Percentiles rank a stretch among this genome's conserved stretches.
Evolutionary conservation across 768 basidiomycete genomes (phyloP).

Genomic region (Boletus bicolor): DNA sequence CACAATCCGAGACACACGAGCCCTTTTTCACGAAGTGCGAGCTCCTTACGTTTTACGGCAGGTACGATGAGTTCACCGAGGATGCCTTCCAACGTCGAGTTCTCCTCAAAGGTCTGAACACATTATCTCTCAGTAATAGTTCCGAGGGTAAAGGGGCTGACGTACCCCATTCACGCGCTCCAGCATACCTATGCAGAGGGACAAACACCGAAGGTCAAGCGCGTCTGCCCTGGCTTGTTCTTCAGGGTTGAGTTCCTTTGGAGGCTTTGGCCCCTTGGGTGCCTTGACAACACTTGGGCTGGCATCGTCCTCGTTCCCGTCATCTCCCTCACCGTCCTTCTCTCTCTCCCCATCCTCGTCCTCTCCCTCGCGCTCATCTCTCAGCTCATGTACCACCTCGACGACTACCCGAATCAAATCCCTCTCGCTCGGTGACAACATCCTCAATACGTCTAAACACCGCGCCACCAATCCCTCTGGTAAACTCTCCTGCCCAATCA

Average conservation of each 20-base stretch:
- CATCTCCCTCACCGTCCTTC: slow-evolving; percentile 26
- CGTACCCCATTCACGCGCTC: slow-evolving; percentile 83
- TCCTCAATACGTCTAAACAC: slow-evolving; percentile 81
- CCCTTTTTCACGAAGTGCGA: slow-evolving; percentile 59
- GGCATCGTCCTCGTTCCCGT: slow-evolving; percentile 2
- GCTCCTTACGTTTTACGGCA: slow-evolving; percentile 84
- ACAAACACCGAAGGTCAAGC: slow-evolving; percentile 72
- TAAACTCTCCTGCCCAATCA: slow-evolving; percentile 70
- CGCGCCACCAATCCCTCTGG: slow-evolving; percentile 66
- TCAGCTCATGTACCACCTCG: slow-evolving; percentile 79
- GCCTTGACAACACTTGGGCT: slow-evolving; percentile 4
- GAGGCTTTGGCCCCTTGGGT: slow-evolving; percentile 21
- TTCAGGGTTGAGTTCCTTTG: slow-evolving; percentile 51
- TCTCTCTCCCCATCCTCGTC: slow-evolving; percentile 39
- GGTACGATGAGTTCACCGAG: slow-evolving; percentile 86
- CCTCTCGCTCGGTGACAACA: slow-evolving; percentile 67
- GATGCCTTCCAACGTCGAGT: slow-evolving; percentile 64
- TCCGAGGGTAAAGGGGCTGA: not conserved
- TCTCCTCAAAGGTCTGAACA: slow-evolving; percentile 55
- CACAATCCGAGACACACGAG: slow-evolving; percentile 69
- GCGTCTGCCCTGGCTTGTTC: slow-evolving; percentile 55
- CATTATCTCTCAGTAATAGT: not conserved
- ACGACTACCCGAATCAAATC: slow-evolving; percentile 88
- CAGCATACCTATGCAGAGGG: slow-evolving; percentile 77
- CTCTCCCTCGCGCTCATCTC: slow-evolving; percentile 44